Evolutionary conservation across 805 yeast species (phyloP).

Genomic region (Ogataea glucozyma): DNA sequence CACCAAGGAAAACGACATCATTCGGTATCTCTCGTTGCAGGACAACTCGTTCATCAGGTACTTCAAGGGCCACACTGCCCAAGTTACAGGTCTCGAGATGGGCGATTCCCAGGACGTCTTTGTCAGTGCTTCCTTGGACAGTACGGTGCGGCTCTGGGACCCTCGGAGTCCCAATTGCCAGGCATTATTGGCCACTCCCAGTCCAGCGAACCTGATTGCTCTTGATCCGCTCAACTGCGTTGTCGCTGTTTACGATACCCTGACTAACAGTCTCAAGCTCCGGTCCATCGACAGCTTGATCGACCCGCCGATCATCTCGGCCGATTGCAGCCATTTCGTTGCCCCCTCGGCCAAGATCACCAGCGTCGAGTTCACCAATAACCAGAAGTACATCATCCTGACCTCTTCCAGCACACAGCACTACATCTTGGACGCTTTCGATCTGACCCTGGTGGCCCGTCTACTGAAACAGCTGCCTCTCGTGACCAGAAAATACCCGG

Average conservation of each 20-base stretch:
- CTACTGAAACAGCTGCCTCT: conserved; percentile 52
- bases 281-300: conserved; percentile 64
- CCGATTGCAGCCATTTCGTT: conserved; percentile 36
- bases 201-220: conserved; percentile 44
- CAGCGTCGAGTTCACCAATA: conserved; percentile 46
- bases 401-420: conserved; percentile 24
- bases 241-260: conserved; percentile 62
- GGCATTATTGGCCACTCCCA: conserved; percentile 57
- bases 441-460: conserved; percentile 25
- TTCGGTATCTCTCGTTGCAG: conserved; percentile 73
- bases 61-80: conserved; percentile 81
- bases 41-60: conserved; percentile 82
- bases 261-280: conserved; percentile 48
- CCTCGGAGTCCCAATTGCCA: conserved; percentile 63
- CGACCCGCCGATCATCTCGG: conserved; percentile 53
- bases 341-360: conserved; percentile 10
- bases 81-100: conserved; percentile 71
- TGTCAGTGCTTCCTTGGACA: conserved; percentile 70
- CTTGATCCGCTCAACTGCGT: conserved; percentile 85
- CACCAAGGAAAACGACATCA: conserved; percentile 72
- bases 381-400: conserved; percentile 42
- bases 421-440: conserved; percentile 22
- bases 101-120: conserved; percentile 68
- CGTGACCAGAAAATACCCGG: conserved; percentile 36
- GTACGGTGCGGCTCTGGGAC: conserved; percentile 88